A percentile compares a stretch with the other conserved stretches of the same genome.
phyloP scores from a whole-genome alignment of 2,329 filamentous ascomycete genomes.

The Colletotrichum tofieldiae region DNA sequence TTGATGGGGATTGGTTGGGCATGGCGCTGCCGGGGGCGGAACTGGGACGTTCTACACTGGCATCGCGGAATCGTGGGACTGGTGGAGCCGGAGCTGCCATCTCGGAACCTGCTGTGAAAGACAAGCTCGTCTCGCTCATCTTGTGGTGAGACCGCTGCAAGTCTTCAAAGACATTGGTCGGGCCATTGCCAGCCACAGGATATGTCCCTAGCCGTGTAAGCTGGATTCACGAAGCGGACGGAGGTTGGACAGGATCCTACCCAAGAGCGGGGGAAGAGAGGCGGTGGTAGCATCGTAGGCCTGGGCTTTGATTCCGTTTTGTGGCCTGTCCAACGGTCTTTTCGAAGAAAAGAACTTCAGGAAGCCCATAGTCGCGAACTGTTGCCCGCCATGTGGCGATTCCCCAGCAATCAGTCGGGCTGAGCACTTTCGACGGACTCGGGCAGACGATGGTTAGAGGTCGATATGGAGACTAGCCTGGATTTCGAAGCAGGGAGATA shows the following conservation, averaged over 20 bases:
- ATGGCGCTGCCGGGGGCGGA: conserved; percentile 52
- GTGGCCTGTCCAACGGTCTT: conserved; percentile 45
- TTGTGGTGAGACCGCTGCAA: conserved; percentile 53
- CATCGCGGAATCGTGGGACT: conserved; percentile 51
- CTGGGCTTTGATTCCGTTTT: conserved; percentile 51
- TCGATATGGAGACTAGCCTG: not conserved
- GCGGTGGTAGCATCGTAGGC: conserved; percentile 58
- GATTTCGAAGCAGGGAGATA: no score
- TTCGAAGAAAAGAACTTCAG: conserved; percentile 53
- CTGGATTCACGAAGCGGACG: not conserved
- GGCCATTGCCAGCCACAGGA: conserved; percentile 59
- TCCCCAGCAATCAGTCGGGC: conserved; percentile 10
- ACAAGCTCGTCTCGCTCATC: conserved; percentile 48
- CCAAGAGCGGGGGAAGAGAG: conserved; percentile 54
- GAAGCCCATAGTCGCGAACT: conserved; percentile 52
- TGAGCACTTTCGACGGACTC: not conserved
- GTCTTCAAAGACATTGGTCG: conserved; percentile 53
- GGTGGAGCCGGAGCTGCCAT: conserved; percentile 50
- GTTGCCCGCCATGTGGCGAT: conserved; percentile 31
- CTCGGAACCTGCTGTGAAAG: conserved; percentile 44
- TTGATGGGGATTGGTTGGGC: conserved; percentile 13
- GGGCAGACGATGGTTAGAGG: not conserved
- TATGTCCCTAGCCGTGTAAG: conserved; percentile 53
- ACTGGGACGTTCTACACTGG: conserved; percentile 53
- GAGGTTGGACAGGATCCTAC: conserved; percentile 45